Base-by-base conservation (phyloP, 208 protist species). In the Leishmania amazonensis region DNA sequence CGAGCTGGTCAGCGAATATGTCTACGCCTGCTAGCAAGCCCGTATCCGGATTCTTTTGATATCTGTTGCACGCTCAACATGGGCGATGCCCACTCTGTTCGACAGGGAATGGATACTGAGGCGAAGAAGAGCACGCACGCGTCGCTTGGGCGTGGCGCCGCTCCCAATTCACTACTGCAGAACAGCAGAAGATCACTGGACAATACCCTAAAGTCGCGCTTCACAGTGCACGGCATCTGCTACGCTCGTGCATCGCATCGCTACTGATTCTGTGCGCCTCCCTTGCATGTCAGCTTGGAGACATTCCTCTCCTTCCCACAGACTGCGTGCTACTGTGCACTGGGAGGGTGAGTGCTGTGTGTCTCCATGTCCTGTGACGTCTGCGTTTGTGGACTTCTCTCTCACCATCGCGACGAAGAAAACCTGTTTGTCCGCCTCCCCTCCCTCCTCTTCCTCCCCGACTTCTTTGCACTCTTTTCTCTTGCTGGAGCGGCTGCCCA, bases 1-100 rank as follows among this genome's bases (percentile, higher is more conserved):
- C 1, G 15, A 67, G 15, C 70, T 83, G 17, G 53, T 92, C 7
- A 58, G 40, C n/a, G 21, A 28, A n/a, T 83, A 81, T 42, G 51
- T 91, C 6, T 88, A 86, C 75, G 49, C 58, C 6, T 6, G 42
- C 3, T 70, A 51, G 72, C 51, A 8, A 53, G 68, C 8, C 13
- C 45, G 42, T n/a, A 15, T 73, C 2, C 4, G 28, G 24, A 38
- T 53, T 15, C 21, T 8, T 45, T 19, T 11, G 67, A 73, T 17
- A 38, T 5, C 42, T 35, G 42, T 67, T 38, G 60, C 28, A 38
- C n/a, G 60, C 28, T 67, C 31, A n/a, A 3, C 60, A 38, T 11
- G n/a, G 60, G 60, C 31, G n/a, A 38, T 38, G 60, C 11, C 11
- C 24, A 35, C 28, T n/a, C 21, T 35, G 24, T n/a, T 15, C 24